Percentiles rank a stretch among this genome's conserved stretches.
Conservation (phyloP, 352 stramenopile species). For the Phytophthora tubulina region DNA sequence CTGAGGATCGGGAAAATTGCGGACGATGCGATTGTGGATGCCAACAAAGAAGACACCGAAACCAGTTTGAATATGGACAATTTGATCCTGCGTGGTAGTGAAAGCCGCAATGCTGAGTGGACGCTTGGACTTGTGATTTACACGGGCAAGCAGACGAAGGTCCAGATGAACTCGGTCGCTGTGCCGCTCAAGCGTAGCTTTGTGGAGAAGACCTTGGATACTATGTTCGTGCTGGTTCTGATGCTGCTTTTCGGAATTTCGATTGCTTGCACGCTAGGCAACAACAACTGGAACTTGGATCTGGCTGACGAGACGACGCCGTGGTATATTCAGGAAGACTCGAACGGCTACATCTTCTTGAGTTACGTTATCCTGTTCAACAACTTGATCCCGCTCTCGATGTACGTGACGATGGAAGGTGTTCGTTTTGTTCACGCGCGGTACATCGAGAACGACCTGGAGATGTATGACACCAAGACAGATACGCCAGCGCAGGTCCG, state of each 20-base stretch:
- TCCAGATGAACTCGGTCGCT: conserved; percentile 86
- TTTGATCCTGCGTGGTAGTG: conserved; percentile 85
- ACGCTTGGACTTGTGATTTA: conserved; percentile 89
- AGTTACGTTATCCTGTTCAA: conserved; percentile 93
- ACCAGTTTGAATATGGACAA: conserved; percentile 90
- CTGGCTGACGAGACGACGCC: conserved; percentile 56
- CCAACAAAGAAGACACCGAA: conserved; percentile 38
- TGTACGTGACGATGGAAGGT: conserved; percentile 93
- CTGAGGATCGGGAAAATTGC: conserved; percentile 50
- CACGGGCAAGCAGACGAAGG: conserved; percentile 86
- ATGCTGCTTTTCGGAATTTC: conserved; percentile 90
- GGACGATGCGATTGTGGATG: conserved; percentile 20
- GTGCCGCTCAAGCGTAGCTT: conserved; percentile 88
- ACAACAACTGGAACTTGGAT: conserved; percentile 87
- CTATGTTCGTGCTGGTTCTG: conserved; percentile 89
- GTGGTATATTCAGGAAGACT: conserved; percentile 76
- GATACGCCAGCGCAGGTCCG: conserved; percentile 85
- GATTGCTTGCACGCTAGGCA: conserved; percentile 82
- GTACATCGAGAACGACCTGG: conserved; percentile 88
- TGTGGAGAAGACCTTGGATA: conserved; percentile 89
- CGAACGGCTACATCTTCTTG: conserved; percentile 90
- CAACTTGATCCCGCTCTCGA: conserved; percentile 88
- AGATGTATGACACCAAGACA: conserved; percentile 81
- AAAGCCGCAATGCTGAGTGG: conserved; percentile 89
- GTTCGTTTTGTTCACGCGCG: conserved; percentile 88